Percentiles rank a stretch among this genome's conserved stretches.
phyloP scores from a whole-genome alignment of 257 asterid genomes.

The Eustoma russellianum region DNA sequence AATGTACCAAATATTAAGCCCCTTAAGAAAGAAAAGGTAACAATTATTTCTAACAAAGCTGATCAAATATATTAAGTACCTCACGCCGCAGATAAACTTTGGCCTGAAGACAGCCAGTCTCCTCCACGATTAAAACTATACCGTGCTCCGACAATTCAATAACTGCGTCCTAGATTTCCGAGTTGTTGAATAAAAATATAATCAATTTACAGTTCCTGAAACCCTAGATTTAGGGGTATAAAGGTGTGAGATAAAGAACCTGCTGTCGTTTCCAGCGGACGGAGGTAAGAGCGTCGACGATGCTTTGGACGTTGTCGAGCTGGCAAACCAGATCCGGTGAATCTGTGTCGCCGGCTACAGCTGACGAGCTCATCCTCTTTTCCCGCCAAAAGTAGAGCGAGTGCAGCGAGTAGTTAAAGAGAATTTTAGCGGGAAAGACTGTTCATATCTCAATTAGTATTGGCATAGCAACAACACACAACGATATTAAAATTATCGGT shows the following conservation, averaged over 20 bases:
- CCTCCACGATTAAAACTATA: constrained; percentile 83
- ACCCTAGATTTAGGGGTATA: neutral
- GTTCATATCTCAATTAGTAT: no score
- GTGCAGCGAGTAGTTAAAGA: no score
- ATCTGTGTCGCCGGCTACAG: constrained; percentile 38
- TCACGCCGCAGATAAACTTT: constrained; percentile 85
- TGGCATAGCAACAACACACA: no score
- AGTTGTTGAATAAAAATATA: neutral
- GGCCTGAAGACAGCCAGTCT: constrained; percentile 87
- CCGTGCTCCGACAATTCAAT: constrained; percentile 89
- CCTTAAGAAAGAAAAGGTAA: neutral
- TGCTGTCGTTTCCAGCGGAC: constrained; percentile 94
- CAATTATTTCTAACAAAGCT: no score
- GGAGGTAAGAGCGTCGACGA: constrained; percentile 85
- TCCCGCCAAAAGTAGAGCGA: constrained; percentile 37
- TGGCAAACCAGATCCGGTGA: constrained; percentile 68
- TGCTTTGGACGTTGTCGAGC: constrained; percentile 79
- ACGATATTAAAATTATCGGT: no score
- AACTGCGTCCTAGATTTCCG: constrained; percentile 58
- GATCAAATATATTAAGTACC: constrained; percentile 26
- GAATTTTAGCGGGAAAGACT: no score
- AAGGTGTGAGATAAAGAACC: constrained; percentile 21
- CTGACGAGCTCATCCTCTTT: constrained; percentile 65
- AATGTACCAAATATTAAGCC: neutral
- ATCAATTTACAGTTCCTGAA: neutral